phyloP scores from a whole-genome alignment of 2,329 filamentous ascomycete species.

The Aureobasidium sp. region DNA sequence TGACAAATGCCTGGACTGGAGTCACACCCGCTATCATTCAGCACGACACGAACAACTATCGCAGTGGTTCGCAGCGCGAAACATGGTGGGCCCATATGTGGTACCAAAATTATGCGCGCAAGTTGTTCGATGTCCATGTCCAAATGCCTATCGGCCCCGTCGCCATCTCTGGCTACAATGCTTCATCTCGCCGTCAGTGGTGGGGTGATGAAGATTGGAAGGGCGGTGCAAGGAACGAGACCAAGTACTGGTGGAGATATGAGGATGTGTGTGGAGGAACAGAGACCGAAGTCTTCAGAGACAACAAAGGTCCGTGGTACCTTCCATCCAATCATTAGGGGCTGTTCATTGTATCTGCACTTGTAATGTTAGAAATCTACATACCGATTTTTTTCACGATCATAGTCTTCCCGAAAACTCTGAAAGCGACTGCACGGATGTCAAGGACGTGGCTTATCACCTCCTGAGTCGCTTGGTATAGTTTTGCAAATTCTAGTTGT shows the following conservation, averaged over 20 bases:
- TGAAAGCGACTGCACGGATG: no score
- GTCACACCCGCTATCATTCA: constrained; percentile 13
- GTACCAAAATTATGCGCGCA: constrained; percentile 14
- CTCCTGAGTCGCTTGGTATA: no score
- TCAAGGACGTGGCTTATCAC: no score
- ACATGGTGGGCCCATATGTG: constrained; percentile 13
- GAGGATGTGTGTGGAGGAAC: constrained; percentile 10
- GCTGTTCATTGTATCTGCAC: neutral
- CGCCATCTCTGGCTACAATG: constrained; percentile 30
- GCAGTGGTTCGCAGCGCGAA: neutral
- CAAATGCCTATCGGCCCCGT: constrained; percentile 16
- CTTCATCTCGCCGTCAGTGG: constrained; percentile 21
- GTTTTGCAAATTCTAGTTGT: neutral
- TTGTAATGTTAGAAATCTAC: neutral
- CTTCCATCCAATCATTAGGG: constrained; percentile 6
- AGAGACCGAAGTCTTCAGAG: constrained; percentile 10
- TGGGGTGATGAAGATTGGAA: constrained; percentile 10
- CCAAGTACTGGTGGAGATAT: constrained; percentile 8
- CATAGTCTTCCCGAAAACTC: neutral
- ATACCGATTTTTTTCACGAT: neutral
- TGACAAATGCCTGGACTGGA: constrained; percentile 14
- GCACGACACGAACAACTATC: constrained; percentile 4
- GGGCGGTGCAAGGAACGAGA: constrained; percentile 10
- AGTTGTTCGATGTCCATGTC: constrained; percentile 13
- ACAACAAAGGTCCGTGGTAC: constrained; percentile 10